Conservation (phyloP, 768 basidiomycete species). For the Hypsizygus marmoreus region DNA sequence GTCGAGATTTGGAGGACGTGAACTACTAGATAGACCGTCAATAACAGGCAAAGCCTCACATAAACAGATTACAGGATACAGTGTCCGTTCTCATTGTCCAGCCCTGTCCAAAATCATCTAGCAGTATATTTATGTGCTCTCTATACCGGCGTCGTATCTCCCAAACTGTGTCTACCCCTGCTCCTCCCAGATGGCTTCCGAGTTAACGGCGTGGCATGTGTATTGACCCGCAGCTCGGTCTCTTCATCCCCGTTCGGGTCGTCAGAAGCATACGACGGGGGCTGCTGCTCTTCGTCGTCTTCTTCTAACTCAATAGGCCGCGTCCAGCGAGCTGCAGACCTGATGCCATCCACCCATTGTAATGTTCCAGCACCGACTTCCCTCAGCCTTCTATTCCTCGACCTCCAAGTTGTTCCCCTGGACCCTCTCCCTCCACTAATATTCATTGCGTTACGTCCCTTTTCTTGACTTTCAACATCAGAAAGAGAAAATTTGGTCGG, state of each 20-base stretch:
- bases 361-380: slow-evolving; percentile 60
- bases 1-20: no score
- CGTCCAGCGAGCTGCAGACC: slow-evolving; percentile 63
- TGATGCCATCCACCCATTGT: slow-evolving; percentile 70
- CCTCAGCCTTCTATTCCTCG: slow-evolving; percentile 59
- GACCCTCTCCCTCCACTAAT: slow-evolving; percentile 29
- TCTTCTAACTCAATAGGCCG: slow-evolving; percentile 46
- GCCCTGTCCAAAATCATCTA: no score
- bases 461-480: slow-evolving; percentile 31
- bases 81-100: no score
- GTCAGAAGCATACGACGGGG: slow-evolving; percentile 25
- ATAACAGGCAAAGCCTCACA: no score
- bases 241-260: slow-evolving; percentile 24
- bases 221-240: slow-evolving; percentile 31
- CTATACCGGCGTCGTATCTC: slow-evolving; percentile 43
- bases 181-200: slow-evolving; percentile 62
- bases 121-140: no score
- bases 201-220: slow-evolving; percentile 63
- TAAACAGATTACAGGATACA: no score
- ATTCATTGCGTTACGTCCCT: background rate
- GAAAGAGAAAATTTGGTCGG: slow-evolving; percentile 48
- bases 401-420: slow-evolving; percentile 63
- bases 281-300: slow-evolving; percentile 35
- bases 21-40: no score
- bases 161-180: slow-evolving; percentile 53